Evolutionary conservation across 1,284 basidiomycete genomes (phyloP).

Genomic region (Moesziomyces sp.): DNA sequence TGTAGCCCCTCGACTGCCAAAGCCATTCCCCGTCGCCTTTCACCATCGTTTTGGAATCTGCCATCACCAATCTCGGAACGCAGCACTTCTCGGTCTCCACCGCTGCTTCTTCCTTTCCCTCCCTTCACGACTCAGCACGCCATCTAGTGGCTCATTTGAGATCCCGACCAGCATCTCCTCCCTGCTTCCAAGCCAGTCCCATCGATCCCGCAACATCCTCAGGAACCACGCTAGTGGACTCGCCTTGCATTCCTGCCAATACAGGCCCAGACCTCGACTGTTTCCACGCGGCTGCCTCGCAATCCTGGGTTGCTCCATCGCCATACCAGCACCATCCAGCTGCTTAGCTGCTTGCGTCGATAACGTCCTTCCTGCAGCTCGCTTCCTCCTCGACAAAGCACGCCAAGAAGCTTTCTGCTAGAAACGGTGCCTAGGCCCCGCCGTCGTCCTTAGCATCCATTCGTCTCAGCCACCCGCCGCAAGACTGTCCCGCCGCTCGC

Average conservation of each 20-base stretch:
- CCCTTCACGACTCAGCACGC: neutral
- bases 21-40: slow-evolving; percentile 13
- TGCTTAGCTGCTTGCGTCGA: neutral
- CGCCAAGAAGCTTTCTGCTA: no score
- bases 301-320: slow-evolving; percentile 4
- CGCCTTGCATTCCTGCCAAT: neutral
- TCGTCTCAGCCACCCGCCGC: slow-evolving; percentile 3
- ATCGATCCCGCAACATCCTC: neutral
- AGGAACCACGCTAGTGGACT: slow-evolving; percentile 29
- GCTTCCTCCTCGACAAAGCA: neutral
- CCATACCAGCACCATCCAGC: slow-evolving; percentile 2
- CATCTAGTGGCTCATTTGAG: neutral
- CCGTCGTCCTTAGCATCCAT: no score
- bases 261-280: slow-evolving; percentile 8
- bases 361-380: neutral
- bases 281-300: slow-evolving; percentile 1
- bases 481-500: neutral
- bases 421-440: no score
- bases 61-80: neutral
- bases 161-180: neutral
- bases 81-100: neutral
- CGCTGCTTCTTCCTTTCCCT: neutral
- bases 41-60: slow-evolving; percentile 3
- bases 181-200: neutral
- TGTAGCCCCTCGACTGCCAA: no score